phyloP scores from a whole-genome alignment of 1,284 basidiomycete genomes.

The Malassezia globosa region DNA sequence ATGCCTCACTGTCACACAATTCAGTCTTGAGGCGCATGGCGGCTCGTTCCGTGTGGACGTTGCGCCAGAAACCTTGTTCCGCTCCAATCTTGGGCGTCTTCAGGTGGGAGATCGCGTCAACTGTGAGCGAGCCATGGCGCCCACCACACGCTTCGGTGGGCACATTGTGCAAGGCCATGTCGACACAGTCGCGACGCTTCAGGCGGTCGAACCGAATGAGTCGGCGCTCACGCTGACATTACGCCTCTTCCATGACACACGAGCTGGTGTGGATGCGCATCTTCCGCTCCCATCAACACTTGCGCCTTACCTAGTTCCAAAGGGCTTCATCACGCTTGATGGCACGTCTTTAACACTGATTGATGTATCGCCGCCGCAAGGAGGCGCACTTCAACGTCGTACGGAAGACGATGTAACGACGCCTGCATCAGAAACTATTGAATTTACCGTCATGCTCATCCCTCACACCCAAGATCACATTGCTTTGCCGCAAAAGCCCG shows the following conservation, averaged over 20 bases:
- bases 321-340: slow-evolving; percentile 90
- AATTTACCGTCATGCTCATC: slow-evolving; percentile 46
- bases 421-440: slow-evolving; percentile 30
- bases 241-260: slow-evolving; percentile 51
- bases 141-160: slow-evolving; percentile 82
- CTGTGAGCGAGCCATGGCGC: slow-evolving; percentile 84
- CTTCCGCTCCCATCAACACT: slow-evolving; percentile 59
- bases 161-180: slow-evolving; percentile 81
- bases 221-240: slow-evolving; percentile 72
- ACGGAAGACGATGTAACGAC: background rate
- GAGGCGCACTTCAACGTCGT: slow-evolving; percentile 26
- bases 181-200: slow-evolving; percentile 60
- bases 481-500: slow-evolving; percentile 35
- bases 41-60: slow-evolving; percentile 78
- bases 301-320: slow-evolving; percentile 77
- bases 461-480: slow-evolving; percentile 46
- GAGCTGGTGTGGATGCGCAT: slow-evolving; percentile 7
- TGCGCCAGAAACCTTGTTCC: slow-evolving; percentile 82
- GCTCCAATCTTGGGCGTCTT: slow-evolving; percentile 72
- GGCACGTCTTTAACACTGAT: slow-evolving; percentile 89
- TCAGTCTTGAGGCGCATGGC: slow-evolving; percentile 48
- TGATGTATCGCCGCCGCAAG: slow-evolving; percentile 51
- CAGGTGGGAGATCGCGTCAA: slow-evolving; percentile 70
- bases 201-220: slow-evolving; percentile 60
- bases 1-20: slow-evolving; percentile 83